Evolutionary conservation across 2,329 filamentous ascomycete genomes (phyloP), one percentile per base, ranked within the genome.

Genomic region (Scedosporium minutisporum): DNA sequence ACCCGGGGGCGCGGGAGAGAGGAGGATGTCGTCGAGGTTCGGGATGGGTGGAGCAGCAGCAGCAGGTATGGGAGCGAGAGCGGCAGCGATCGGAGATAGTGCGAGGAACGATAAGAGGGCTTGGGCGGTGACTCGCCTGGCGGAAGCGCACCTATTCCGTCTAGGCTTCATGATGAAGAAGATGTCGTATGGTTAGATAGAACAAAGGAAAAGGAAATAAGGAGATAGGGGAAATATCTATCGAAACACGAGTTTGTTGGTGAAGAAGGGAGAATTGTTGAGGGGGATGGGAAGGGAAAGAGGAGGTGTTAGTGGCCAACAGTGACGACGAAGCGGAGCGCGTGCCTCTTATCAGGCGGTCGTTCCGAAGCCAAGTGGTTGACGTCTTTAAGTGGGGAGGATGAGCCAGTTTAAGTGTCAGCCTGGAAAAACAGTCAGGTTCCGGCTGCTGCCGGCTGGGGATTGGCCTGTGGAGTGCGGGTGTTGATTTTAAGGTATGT

Each of bases 31-130:
- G 63, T 78, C 72, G 62, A 75, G 69, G 33, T 77, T 67, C 61
- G 77, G 75, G 60, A 72, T 68, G 65, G 71, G 66, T 61, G 70
- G 65, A 64, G 71, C 66, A 62, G 69, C 68, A 63, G 71, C 67
- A 62, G 70, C 68, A 66, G 63, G 69, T 68, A 27, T 29, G 60
- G 42, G 16, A 18, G 73, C 74, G 57, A 38, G 10, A 12, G 74
- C 73, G 55, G 75, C 70, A 23, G 77, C 69, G 21, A 78, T 74
- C 63, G 75, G 76, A 21, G 82, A 78, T 68, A 86, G 74, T 67
- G 86, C 85, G 61, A 91, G 81, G 74, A 90, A 86, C 25, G 86
- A 87, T 65, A 91, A 75, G 64, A 91, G 75, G 58, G 88, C 73
- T 53, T 80, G 78, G 62, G 85, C 82, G 14, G 87, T 87, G 67